Evolutionary conservation across 2,329 filamentous ascomycete genomes (phyloP), one percentile per base, ranked within the genome.

Genomic region (Aspergillus neoniger): DNA sequence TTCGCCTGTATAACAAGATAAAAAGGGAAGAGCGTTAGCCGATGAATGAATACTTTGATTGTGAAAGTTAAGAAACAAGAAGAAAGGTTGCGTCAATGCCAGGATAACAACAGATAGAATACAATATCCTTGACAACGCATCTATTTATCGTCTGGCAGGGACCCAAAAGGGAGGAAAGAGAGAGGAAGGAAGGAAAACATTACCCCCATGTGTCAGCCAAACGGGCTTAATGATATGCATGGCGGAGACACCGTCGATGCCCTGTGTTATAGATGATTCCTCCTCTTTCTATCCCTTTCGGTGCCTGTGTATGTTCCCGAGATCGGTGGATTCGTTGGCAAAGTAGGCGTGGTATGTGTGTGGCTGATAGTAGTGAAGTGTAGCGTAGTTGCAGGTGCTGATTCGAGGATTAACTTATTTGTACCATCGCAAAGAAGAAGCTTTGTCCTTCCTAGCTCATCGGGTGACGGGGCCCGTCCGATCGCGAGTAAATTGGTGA

Each of bases 191-290:
- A 58, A 49, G 41, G 25, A 28, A 56, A 28, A 25, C 52, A 32
- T 39, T 81, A 91, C 89, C 93, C 80, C 91, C 92, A 81, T 97
- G 94, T 76, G 91, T 94, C 72, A 98, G 88, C 93, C 94, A 98
- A 75, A 91, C 88, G 69, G 94, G 94, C 86, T 96, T 96, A 78
- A 96, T 91, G 80, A 97, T 86, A 82, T 88, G 89, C 91, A 94
- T 93, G 67, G 68, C 69, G 64, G 61, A 48, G 49, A 52, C 57
- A 52, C 54, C 23, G 48, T 57, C 41, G 23, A 56, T 60, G 51
- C 32, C 25, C 25, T 50, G 9, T 17, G 14, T 23, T 49, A 17
- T 25, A 30, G 19, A 23, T 44, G 5, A 5, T 57, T 49, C 39
- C 44, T 49, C 36, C 19, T 47, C 43, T 55, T 58, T 55, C 39